Evolutionary conservation across 495 filamentous ascomycete genomes (phyloP).

Genomic region (Penicillium steckii): DNA sequence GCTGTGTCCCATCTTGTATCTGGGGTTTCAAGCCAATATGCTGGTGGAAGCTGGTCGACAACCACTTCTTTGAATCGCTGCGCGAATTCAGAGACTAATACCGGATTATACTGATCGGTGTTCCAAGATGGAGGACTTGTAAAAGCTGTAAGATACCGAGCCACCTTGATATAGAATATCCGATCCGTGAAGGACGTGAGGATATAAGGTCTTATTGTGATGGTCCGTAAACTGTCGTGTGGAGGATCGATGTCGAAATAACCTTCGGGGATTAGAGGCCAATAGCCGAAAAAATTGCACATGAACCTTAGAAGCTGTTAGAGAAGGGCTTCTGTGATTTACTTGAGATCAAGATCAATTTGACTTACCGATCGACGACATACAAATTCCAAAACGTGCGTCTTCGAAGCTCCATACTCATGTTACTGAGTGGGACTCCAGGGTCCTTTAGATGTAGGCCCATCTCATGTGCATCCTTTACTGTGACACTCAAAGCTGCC

Average conservation of each 20-base stretch:
- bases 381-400: slow-evolving; percentile 20
- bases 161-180: slow-evolving; percentile 16
- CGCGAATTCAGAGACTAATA: slow-evolving; percentile 13
- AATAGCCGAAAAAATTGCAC: slow-evolving; percentile 16
- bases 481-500: slow-evolving; percentile 12
- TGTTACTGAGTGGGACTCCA: slow-evolving; percentile 6
- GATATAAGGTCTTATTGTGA: slow-evolving; percentile 7
- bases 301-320: slow-evolving; percentile 11
- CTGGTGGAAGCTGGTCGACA: slow-evolving; percentile 13
- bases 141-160: slow-evolving; percentile 16
- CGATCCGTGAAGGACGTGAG: slow-evolving; percentile 20
- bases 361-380: slow-evolving; percentile 18
- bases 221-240: slow-evolving; percentile 7
- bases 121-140: slow-evolving; percentile 22
- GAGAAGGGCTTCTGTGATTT: not conserved
- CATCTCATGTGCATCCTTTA: slow-evolving; percentile 20
- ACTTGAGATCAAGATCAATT: not conserved
- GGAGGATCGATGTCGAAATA: slow-evolving; percentile 20
- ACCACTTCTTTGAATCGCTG: slow-evolving; percentile 18
- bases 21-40: slow-evolving; percentile 11
- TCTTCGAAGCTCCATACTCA: slow-evolving; percentile 19
- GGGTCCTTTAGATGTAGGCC: slow-evolving; percentile 16
- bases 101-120: slow-evolving; percentile 9
- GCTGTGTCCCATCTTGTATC: slow-evolving; percentile 14
- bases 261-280: slow-evolving; percentile 22